Conservation (phyloP, 2,329 filamentous ascomycete genomes). For the Tolypocladium ophioglossoides region DNA sequence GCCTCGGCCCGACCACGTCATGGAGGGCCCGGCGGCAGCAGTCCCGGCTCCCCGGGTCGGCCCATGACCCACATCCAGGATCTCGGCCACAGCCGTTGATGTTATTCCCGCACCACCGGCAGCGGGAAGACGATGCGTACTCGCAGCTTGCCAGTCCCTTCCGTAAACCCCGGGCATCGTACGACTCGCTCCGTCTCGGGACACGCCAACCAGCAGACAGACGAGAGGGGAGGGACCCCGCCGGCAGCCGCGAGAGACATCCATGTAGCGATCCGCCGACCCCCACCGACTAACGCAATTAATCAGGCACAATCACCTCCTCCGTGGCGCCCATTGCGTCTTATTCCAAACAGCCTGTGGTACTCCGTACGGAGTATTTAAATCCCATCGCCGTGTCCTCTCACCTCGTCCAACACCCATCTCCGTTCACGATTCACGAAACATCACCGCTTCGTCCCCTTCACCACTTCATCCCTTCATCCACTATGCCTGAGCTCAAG, state of each 20-base stretch:
- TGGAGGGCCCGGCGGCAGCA: neutral
- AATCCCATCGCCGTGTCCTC: neutral
- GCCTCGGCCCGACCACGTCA: neutral
- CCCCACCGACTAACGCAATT: too few relatives aligned
- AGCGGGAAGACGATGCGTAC: neutral
- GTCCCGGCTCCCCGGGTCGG: neutral
- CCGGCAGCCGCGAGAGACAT: neutral
- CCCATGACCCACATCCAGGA: neutral
- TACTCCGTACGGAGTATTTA: too few relatives aligned
- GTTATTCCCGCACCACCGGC: neutral
- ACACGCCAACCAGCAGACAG: neutral
- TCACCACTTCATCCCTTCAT: neutral
- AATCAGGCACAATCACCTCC: too few relatives aligned
- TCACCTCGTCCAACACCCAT: too few relatives aligned
- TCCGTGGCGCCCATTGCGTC: too few relatives aligned
- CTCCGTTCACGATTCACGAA: too few relatives aligned
- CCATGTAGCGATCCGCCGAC: neutral
- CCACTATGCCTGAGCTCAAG: conserved; percentile 54
- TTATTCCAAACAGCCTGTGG: neutral
- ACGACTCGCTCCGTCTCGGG: neutral
- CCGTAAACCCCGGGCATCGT: neutral
- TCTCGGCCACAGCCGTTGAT: neutral
- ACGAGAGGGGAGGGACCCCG: neutral
- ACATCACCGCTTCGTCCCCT: too few relatives aligned
- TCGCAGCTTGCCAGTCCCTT: neutral